Conservation (phyloP, 495 filamentous ascomycete species). For the Neurospora sp. region DNA sequence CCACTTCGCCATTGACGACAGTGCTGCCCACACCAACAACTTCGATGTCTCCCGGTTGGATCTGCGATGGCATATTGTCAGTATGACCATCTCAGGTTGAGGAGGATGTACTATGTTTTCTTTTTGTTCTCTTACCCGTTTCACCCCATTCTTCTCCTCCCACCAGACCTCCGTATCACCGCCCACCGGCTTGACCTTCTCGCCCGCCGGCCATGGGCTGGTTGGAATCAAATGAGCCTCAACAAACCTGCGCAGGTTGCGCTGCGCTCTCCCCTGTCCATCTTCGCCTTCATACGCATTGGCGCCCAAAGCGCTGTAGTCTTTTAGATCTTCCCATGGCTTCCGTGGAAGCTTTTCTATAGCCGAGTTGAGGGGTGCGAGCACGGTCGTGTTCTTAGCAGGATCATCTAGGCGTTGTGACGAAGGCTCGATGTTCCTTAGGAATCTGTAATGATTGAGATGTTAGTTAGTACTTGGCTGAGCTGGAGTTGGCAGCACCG, state of each 20-base stretch:
- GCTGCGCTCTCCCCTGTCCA: constrained; percentile 69
- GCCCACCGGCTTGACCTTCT: constrained; percentile 62
- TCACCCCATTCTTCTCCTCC: constrained; percentile 62
- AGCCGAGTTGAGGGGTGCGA: constrained; percentile 77
- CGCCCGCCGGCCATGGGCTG: constrained; percentile 70
- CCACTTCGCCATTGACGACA: constrained; percentile 77
- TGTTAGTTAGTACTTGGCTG: background rate
- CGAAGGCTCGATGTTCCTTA: constrained; percentile 67
- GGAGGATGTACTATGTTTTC: background rate
- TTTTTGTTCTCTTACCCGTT: constrained; percentile 44
- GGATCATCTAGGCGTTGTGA: constrained; percentile 60
- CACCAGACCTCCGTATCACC: constrained; percentile 62
- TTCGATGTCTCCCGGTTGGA: constrained; percentile 69
- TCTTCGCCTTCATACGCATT: constrained; percentile 69
- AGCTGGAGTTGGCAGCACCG: background rate
- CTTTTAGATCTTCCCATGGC: constrained; percentile 84
- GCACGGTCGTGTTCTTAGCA: constrained; percentile 69
- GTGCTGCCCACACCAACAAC: constrained; percentile 58
- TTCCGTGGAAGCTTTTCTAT: constrained; percentile 74
- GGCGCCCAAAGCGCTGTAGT: constrained; percentile 64
- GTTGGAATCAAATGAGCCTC: constrained; percentile 72
- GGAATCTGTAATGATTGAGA: constrained; percentile 35
- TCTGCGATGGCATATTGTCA: constrained; percentile 33
- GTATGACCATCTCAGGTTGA: background rate
- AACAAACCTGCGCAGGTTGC: constrained; percentile 74